Base-by-base conservation (phyloP, 1,139 yeast genomes). In the Saccharomycopsis hybrid region DNA sequence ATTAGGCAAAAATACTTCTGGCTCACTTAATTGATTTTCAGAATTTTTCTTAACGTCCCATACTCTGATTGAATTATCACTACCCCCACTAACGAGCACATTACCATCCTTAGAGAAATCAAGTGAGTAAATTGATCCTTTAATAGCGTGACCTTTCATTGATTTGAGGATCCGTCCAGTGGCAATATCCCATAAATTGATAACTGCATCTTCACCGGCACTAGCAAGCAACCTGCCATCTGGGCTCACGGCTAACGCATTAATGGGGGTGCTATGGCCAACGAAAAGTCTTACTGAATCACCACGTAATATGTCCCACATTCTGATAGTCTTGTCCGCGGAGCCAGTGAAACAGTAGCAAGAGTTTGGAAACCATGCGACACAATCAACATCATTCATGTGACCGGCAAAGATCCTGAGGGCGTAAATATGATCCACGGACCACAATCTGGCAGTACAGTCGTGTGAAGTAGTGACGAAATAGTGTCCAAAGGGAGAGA, bases 401-500 rank as follows among this genome's bases (percentile, higher is more conserved):
- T 94, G 99, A 0, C 99, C 99, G 0, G 97, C 97, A 72, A 94
- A 90, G 38, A 94, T 88, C 58, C 98, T 74, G 58, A 94, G 73
- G 35, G 98, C 97, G 64, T 92, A 90, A 44, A 94, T 90, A 66
- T 94, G 99, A 65, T 94, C 98, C 55, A 96, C 89, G 38, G 96
- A 90, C 99, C 99, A 94, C 54, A 94, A 72, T 56, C 97, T 74
- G 0, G 97, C 98, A 0, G 98, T 94, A 65, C 90, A 97, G 63
- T 94, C 99, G 62, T 90, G 97, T 3, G 97, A 88, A 0, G 95
- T 97, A 0, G 97, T 89, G 9, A 95, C 97, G 67, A 94, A 94
- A 69, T 94, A 94, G 67, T 92, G 97, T 2, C 98, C 98, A 61
- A 86, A 71, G 1, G 98, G 98, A 3, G 96, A 83, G 62, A 89